Conservation (phyloP, 1,139 yeast genomes). For the Magnusiomyces ingens region DNA sequence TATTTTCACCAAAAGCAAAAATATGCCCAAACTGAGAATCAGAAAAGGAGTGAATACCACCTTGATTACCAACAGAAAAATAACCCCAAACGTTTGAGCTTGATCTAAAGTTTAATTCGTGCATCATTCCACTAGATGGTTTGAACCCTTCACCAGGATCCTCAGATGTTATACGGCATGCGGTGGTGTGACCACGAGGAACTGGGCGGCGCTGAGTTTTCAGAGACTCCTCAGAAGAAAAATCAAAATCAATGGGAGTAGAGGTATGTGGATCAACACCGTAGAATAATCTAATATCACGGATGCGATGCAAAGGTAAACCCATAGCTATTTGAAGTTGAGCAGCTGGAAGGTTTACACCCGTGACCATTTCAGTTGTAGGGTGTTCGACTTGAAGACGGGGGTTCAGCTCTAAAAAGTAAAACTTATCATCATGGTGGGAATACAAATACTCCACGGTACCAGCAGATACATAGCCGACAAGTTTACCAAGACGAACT, state of each 20-base stretch:
- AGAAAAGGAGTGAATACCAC: slow-evolving; percentile 94
- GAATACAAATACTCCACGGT: slow-evolving; percentile 96
- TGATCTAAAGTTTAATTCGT: slow-evolving; percentile 92
- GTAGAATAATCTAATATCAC: slow-evolving; percentile 84
- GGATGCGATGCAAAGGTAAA: slow-evolving; percentile 89
- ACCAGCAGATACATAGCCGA: slow-evolving; percentile 98
- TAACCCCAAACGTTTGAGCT: slow-evolving; percentile 99
- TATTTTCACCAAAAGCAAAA: slow-evolving; percentile 96
- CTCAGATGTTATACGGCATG: slow-evolving; percentile 97
- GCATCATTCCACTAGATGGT: slow-evolving; percentile 95
- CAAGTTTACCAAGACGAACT: slow-evolving; percentile 89
- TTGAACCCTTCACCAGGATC: slow-evolving; percentile 99
- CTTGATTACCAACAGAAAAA: slow-evolving; percentile 92
- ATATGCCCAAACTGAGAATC: slow-evolving; percentile 99
- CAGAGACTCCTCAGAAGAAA: slow-evolving; percentile 63
- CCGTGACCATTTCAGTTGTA: slow-evolving; percentile 98
- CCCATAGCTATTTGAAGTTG: slow-evolving; percentile 99
- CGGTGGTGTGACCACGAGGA: slow-evolving; percentile 98
- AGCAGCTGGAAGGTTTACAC: slow-evolving; percentile 96
- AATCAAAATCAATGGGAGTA: slow-evolving; percentile 86
- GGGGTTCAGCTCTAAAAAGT: slow-evolving; percentile 93
- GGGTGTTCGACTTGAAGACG: slow-evolving; percentile 99
- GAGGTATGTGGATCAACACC: slow-evolving; percentile 95
- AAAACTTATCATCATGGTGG: slow-evolving; percentile 87
- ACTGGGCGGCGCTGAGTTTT: slow-evolving; percentile 83